Evolutionary conservation across 2,329 filamentous ascomycete genomes (phyloP), one percentile per base, ranked within the genome.

Genomic region (Scedosporium boydii): DNA sequence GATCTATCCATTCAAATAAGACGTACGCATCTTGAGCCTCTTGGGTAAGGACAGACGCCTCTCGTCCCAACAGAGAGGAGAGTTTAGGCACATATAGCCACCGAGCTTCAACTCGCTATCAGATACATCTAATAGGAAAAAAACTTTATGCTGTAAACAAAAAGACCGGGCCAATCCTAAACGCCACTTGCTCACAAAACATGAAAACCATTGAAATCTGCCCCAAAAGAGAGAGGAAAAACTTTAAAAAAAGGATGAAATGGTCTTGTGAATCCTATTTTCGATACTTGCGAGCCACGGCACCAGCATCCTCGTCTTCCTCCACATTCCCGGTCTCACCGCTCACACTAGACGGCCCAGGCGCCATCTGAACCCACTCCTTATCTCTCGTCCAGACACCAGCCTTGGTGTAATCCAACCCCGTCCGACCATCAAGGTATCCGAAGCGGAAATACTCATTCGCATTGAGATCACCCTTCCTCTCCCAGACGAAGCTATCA

Each of bases 381-480:
- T 87, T 84, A 60, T 87, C 80, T 1, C 70, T 73, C 26, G 79
- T 80, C 90, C 90, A 93, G 10, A 78, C 81, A 1, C 89, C 90
- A 0, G 90, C 90, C 73, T 86, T 88, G 14, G 88, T 91, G 69
- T 90, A 93, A 70, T 93, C 90, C 26, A 80, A 86, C 46, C 80
- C 80, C 4, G 71, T 71, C 63, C 82, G 85, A 1, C 89, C 89
- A 59, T 82, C 78, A 80, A 93, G 83, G 69, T 85, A 92, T 1
- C 80, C 89, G 73, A 93, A 93, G 6, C 90, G 77, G 69, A 93
- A 93, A 69, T 91, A 93, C 72, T 92, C 88, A 46, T 86, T 83
- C 60, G 80, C 64, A 3, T 72, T 71, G 12, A 78, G 64, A 6
- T 67, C 74, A 23, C 69, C 72, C 42, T 82, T 77, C 64, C 85